These are phyloP conservation scores for Solanum lycopersicoides DNA, from an alignment of 257 asterid genomes.

Conservation along the genomic window DNA sequence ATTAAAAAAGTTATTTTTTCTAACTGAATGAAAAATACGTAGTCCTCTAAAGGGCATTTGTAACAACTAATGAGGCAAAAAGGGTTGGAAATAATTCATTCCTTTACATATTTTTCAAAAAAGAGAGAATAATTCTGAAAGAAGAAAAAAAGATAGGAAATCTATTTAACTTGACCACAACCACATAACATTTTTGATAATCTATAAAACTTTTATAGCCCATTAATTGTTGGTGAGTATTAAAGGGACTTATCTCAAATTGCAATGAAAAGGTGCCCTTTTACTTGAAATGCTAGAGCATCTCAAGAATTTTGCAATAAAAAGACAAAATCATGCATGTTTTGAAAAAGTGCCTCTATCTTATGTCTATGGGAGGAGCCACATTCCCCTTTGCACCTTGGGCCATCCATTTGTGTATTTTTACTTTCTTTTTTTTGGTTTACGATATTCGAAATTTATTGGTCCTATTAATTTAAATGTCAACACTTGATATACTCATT, in stretches of 20 bases:
- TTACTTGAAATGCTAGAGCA: slow-evolving; percentile 14
- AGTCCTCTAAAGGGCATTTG: background rate
- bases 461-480: background rate
- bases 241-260: slow-evolving; percentile 11
- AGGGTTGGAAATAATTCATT: background rate
- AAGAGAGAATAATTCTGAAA: background rate
- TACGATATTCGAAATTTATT: background rate
- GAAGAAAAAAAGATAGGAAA: background rate
- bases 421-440: too few relatives aligned
- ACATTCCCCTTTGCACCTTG: slow-evolving; percentile 2
- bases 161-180: background rate
- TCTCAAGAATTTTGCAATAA: slow-evolving; percentile 22
- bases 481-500: too few relatives aligned
- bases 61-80: background rate
- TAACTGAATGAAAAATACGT: background rate
- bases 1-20: background rate
- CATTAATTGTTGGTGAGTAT: slow-evolving; percentile 26
- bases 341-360: slow-evolving; percentile 6
- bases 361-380: background rate
- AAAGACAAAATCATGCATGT: slow-evolving; percentile 11
- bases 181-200: background rate
- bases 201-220: slow-evolving; percentile 7
- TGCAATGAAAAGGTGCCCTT: slow-evolving; percentile 11
- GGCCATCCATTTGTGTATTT: background rate
- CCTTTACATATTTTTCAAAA: background rate